Conservation (phyloP, 2,329 filamentous ascomycete species). For the Colletotrichum kahawae region DNA sequence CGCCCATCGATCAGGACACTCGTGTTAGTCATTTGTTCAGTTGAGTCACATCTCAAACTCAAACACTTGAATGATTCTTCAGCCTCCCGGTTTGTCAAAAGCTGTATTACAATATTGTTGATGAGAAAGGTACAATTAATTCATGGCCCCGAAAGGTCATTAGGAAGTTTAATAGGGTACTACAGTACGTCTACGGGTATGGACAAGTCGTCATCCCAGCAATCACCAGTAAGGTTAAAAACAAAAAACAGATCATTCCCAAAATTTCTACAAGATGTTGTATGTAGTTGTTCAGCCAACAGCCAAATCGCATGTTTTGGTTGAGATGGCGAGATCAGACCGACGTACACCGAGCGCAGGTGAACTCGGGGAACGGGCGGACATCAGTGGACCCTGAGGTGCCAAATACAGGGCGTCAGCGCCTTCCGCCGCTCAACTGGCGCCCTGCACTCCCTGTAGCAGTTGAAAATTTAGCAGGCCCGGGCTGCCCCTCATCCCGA, state of each 20-base stretch:
- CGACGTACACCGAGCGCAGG: neutral
- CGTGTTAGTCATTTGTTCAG: neutral
- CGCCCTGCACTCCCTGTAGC: neutral
- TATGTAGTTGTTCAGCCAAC: neutral
- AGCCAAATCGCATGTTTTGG: neutral
- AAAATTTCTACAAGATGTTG: neutral
- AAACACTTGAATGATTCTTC: accelerated
- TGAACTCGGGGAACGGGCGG: neutral
- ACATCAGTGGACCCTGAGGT: neutral
- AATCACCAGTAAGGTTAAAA: neutral
- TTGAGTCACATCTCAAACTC: accelerated
- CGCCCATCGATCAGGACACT: neutral
- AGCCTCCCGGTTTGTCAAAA: neutral
- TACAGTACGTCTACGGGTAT: neutral
- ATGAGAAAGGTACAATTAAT: neutral
- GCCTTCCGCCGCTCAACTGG: neutral
- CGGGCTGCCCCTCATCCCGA: conserved; percentile 21
- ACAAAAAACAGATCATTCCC: too few species aligned
- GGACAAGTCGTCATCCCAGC: accelerated
- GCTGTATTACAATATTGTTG: neutral
- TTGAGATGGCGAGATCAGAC: neutral
- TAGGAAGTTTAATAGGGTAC: neutral
- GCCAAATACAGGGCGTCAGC: neutral
- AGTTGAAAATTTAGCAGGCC: neutral
- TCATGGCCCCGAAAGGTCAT: neutral